Conservation (phyloP, 1,284 basidiomycete species). For the Ceratobasidium theobromae region DNA sequence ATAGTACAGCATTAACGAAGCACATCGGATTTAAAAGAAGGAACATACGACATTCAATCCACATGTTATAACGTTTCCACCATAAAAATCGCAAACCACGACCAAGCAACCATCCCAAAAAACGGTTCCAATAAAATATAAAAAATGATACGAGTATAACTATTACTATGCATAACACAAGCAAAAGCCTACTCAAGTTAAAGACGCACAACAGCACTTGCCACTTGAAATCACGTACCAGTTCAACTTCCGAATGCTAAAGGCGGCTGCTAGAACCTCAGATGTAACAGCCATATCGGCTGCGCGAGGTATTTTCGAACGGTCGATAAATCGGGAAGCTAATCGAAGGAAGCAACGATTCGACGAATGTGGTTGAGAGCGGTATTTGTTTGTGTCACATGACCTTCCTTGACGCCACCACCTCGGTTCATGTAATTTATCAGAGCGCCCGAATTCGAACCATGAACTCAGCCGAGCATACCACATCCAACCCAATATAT, state of each 20-base stretch:
- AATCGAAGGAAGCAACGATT: background rate
- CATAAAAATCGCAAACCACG: conserved; percentile 61
- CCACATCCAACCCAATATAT: too few relatives aligned
- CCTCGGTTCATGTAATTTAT: too few relatives aligned
- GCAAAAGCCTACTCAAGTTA: conserved; percentile 48
- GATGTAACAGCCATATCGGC: conserved; percentile 5
- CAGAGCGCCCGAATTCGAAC: too few relatives aligned
- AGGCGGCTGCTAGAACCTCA: conserved; percentile 21
- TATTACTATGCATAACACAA: conserved; percentile 72
- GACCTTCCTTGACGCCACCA: background rate
- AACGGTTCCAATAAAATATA: conserved; percentile 88
- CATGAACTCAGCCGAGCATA: too few relatives aligned
- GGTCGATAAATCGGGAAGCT: background rate
- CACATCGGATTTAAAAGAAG: background rate
- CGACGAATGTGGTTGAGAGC: background rate
- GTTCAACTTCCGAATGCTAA: conserved; percentile 24
- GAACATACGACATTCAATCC: conserved; percentile 73
- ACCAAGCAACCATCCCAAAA: conserved; percentile 68
- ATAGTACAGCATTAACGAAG: background rate
- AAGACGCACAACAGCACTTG: background rate
- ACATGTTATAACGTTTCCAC: conserved; percentile 71
- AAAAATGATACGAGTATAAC: conserved; percentile 71
- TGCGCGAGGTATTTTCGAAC: background rate
- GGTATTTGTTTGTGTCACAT: conserved; percentile 13
- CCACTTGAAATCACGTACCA: background rate